Evolutionary conservation across 345 rosid genomes (phyloP), one percentile per base, ranked within the genome.

Genomic region (Durio zibethinus): DNA sequence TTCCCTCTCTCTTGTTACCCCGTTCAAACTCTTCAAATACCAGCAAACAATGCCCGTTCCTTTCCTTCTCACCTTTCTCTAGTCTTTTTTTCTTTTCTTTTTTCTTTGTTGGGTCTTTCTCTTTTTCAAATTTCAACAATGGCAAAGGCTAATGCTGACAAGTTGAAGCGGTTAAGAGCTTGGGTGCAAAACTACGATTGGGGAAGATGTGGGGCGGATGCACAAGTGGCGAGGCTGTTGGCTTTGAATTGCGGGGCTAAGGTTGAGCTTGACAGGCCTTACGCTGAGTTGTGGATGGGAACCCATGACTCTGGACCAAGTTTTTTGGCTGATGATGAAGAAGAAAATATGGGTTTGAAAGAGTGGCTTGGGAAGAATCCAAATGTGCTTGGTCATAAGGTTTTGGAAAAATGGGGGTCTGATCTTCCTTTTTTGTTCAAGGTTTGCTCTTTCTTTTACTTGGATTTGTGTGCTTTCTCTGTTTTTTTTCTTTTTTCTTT

Each of bases 401-500:
- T 94, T 81, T 77, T 94, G 85, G 77, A 84, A 45, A 87, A 85
- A 80, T 97, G 98, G 99, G 98, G 99, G n/a, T 88, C 85, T 57
- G 94, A 97, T 92, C 98, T 97, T 62, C 99, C 99, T 20, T 97
- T 92, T 82, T 79, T 97, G 75, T 93, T 94, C 90, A 97, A 97
- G 99, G 99, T 93, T 81, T 50, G 21, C 3, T 12, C 68, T 6
- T 1, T 20, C 2, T 63, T 57, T 63, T n/a, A 3, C 20, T 33
- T 29, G 14, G 23, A 29, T 29, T 5, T 61, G 2, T 47, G 23
- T 16, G 21, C 9, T 70, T 42, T 45, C 54, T 70, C 16, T n/a
- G 5, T 50, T 12, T 0, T 12, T 2, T 40, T 27, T n/a, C 9
- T 50, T 12, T 0, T 12, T 2, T 40, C n/a, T 0, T 33, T 14